Percentiles rank a stretch among this genome's conserved stretches.
These are phyloP conservation scores for Puccinia triticina DNA, from an alignment of 1,284 basidiomycete genomes.

Conservation along the genomic window DNA sequence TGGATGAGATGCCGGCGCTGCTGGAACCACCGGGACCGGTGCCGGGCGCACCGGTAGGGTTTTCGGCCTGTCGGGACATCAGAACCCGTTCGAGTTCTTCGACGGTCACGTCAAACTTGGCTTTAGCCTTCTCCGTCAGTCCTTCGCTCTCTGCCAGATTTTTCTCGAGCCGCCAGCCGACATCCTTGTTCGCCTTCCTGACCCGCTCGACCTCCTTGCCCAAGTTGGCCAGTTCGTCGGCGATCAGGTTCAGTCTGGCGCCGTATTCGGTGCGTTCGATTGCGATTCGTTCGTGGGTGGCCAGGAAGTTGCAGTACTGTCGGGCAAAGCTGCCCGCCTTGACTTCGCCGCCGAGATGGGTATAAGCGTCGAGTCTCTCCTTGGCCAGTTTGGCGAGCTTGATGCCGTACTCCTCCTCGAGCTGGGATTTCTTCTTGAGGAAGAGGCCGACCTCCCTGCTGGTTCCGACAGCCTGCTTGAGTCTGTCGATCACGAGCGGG, in stretches of 20 bases:
- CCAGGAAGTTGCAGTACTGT: conserved; percentile 33
- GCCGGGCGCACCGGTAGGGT: not conserved
- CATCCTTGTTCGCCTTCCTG: conserved; percentile 69
- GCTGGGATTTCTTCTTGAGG: conserved; percentile 38
- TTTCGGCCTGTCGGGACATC: conserved; percentile 81
- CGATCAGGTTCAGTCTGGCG: conserved; percentile 1
- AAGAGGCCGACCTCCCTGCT: conserved; percentile 32
- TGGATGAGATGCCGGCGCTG: conserved; percentile 57
- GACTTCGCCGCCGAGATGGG: conserved; percentile 44
- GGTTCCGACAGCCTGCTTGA: conserved; percentile 39
- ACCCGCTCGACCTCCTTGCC: conserved; percentile 43
- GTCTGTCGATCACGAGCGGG: conserved; percentile 40
- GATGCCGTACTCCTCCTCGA: conserved; percentile 45
- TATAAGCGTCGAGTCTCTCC: conserved; percentile 43
- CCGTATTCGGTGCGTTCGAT: conserved; percentile 33
- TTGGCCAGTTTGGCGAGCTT: conserved; percentile 33
- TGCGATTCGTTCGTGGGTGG: conserved; percentile 37
- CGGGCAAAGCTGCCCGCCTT: conserved; percentile 35
- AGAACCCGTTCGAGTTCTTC: conserved; percentile 95
- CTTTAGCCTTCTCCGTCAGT: conserved; percentile 84
- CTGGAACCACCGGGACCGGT: not conserved
- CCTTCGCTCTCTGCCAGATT: conserved; percentile 85
- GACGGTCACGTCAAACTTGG: conserved; percentile 80
- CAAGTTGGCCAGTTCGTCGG: conserved; percentile 34
- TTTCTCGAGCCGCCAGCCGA: conserved; percentile 82